phyloP scores from a whole-genome alignment of 2,329 filamentous ascomycete species.

The Trematosphaeria pertusa region DNA sequence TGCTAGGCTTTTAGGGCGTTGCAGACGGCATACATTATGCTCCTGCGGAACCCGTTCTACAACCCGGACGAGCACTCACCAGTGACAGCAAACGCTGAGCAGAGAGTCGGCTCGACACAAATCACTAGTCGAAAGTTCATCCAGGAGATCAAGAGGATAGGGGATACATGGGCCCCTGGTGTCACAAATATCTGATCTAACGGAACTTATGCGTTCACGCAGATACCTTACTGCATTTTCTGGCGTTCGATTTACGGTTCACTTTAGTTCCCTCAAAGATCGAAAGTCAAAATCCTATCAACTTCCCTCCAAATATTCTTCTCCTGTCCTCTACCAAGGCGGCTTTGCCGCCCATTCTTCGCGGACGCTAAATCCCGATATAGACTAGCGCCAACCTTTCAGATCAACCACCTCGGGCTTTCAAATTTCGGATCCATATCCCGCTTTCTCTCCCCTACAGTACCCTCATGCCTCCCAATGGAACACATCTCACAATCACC shows the following conservation, averaged over 20 bases:
- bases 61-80: constrained; percentile 83
- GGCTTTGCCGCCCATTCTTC: not conserved
- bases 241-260: constrained; percentile 30
- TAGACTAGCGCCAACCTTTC: constrained; percentile 28
- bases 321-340: not conserved
- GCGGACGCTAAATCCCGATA: constrained; percentile 17
- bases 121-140: constrained; percentile 85
- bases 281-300: not conserved
- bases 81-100: constrained; percentile 55
- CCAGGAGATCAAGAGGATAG: constrained; percentile 83
- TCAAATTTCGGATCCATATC: too few relatives aligned
- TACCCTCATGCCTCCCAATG: constrained; percentile 47
- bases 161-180: constrained; percentile 82
- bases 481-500: constrained; percentile 56
- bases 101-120: constrained; percentile 60
- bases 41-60: constrained; percentile 95
- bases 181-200: constrained; percentile 62
- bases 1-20: constrained; percentile 81
- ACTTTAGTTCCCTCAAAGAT: constrained; percentile 1
- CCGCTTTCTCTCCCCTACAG: too few relatives aligned
- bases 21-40: constrained; percentile 86
- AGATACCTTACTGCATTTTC: constrained; percentile 34
- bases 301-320: not conserved
- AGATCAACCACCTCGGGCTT: constrained; percentile 29
- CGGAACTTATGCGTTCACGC: constrained; percentile 10